Percentiles rank a stretch among this genome's conserved stretches.
These are phyloP conservation scores for Coleophoma crateriformis DNA, from an alignment of 2,329 filamentous ascomycete species.

Conservation along the genomic window DNA sequence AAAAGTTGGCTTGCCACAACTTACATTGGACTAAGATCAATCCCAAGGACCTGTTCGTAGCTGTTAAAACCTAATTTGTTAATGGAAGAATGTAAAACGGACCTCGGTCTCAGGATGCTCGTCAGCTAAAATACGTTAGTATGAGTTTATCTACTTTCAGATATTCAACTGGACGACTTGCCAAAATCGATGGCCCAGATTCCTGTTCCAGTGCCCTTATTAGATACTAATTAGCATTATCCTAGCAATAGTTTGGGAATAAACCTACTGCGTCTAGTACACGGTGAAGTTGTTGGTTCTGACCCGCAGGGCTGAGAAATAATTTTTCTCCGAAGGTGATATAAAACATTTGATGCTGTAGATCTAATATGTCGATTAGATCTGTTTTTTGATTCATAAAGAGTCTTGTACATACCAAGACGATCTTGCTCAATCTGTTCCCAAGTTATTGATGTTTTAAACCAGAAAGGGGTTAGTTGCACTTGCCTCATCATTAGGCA, in stretches of 20 bases:
- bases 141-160: background rate
- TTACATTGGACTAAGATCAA: conserved; percentile 25
- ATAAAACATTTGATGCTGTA: conserved; percentile 3
- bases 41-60: conserved; percentile 8
- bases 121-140: background rate
- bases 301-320: background rate
- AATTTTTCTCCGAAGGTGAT: background rate
- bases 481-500: conserved; percentile 5
- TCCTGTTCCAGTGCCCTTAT: conserved; percentile 1
- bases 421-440: background rate
- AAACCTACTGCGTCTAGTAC: conserved; percentile 1
- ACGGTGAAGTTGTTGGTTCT: background rate
- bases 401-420: background rate
- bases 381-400: background rate
- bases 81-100: too few species aligned
- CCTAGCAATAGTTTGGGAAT: background rate
- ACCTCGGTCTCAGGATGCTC: conserved; percentile 11
- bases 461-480: too few species aligned
- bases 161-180: background rate
- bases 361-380: background rate
- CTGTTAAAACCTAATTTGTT: too few species aligned
- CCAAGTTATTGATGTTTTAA: background rate
- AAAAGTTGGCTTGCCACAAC: conserved; percentile 24
- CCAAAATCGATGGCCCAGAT: conserved; percentile 9
- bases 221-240: background rate